Evolutionary conservation across 768 basidiomycete genomes (phyloP), one percentile per base, ranked within the genome.

Genomic region (Suillus sp.): DNA sequence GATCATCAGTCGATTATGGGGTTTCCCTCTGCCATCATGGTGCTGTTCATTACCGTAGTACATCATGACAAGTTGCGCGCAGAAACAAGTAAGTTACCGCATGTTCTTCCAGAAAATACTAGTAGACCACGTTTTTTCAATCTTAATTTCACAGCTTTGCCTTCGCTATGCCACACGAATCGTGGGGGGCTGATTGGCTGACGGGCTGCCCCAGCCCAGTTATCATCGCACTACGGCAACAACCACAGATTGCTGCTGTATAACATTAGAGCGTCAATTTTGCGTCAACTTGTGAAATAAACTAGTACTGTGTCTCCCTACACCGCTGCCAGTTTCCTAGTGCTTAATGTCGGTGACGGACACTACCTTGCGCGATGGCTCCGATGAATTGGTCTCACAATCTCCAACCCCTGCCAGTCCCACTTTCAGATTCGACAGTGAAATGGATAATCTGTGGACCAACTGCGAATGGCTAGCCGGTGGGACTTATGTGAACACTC

Each of bases 401-500:
- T 58, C 50, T 38, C 16, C 50, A 22, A 34, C n/a, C 4, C 20
- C 60, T 18, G 20, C 60, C 13, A 27, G 47, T 53, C 22, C 60
- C 18, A 47, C 20, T 47, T 63, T 59, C 56, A n/a, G 10, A 47
- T 63, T 63, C 34, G 45, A 63, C 55, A 18, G 57, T 27, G 62
- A 63, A 16, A 50, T 63, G 62, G 56, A 63, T 58, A 7, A 43
- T n/a, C 35, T 63, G 30, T 63, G 62, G 62, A 13, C 13, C 32
- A 61, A 54, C 60, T 54, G 35, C 25, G 60, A 50, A 55, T 22
- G 20, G 27, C 60, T 61, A 16, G 30, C 60, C 30, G 57, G 57
- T 59, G 22, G 20, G 9, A 59, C 38, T 5, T 16, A 32, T 25
- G 13, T 11, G 10, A n/a, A 40, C 38, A 8, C 25, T 25, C 25